phyloP scores from a whole-genome alignment of 73 alveolate species.

The Paramecium sexaurelia region DNA sequence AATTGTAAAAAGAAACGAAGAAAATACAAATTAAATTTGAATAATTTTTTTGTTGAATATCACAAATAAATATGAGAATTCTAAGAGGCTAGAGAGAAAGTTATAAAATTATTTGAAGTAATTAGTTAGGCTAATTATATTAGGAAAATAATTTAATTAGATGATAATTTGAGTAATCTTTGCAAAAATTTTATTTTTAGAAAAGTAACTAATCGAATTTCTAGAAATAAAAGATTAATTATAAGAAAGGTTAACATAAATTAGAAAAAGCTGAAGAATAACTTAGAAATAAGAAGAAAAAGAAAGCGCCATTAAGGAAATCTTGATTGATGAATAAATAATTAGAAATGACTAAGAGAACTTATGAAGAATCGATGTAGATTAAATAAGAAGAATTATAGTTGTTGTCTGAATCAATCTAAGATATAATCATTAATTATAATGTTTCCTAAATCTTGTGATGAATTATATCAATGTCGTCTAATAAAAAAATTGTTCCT shows the following conservation, averaged over 20 bases:
- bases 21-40: not conserved
- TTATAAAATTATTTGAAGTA: slow-evolving; percentile 2
- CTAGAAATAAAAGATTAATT: not conserved
- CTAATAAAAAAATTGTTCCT: slow-evolving; percentile 29
- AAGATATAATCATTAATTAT: slow-evolving; percentile 49
- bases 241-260: not conserved
- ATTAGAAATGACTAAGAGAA: slow-evolving; percentile 9
- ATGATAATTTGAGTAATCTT: not conserved
- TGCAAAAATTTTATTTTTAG: not conserved
- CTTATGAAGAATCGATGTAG: not conserved
- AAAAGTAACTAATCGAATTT: not conserved
- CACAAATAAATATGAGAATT: slow-evolving; percentile 11
- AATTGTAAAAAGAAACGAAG: not conserved
- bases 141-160: not conserved
- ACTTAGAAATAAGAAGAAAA: not conserved
- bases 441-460: slow-evolving; percentile 61
- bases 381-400: slow-evolving; percentile 13
- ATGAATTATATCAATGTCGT: slow-evolving; percentile 50
- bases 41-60: not conserved
- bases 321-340: not conserved
- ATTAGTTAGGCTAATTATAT: not conserved
- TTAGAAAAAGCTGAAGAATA: not conserved
- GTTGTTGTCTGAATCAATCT: slow-evolving; percentile 27
- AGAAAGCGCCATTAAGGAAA: not conserved
- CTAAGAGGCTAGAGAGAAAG: not conserved